Evolutionary conservation across 805 yeast genomes (phyloP), one percentile per base, ranked within the genome.

Genomic region (Hanseniaspora jakobsenii): DNA sequence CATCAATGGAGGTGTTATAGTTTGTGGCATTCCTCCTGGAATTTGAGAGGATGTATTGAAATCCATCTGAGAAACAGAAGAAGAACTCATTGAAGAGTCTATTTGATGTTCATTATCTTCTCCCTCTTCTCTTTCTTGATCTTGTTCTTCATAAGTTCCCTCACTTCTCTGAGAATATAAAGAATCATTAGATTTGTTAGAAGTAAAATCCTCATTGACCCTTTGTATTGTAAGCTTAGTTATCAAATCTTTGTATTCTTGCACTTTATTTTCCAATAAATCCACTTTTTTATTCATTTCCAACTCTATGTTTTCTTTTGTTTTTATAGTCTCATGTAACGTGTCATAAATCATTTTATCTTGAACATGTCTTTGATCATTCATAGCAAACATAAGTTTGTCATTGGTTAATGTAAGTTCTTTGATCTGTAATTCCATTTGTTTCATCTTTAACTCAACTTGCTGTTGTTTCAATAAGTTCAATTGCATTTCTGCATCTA

Each of bases 401-500:
- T 59, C 60, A 49, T 61, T 61, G 31, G 59, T 62, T 26, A 60
- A 40, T 49, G 53, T 59, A 24, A 61, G 46, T 36, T 61, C 64
- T 29, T 52, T 53, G 14, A 60, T 57, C 35, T 60, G 58, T 12
- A 60, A 22, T 47, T 61, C 64, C 38, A 60, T 46, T 36, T 57
- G 56, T 32, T 58, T 59, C 41, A 60, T 57, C 47, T 58, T 57
- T 28, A 55, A 46, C 24, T 61, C 63, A 13, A 51, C 29, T 30
- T 45, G 44, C 19, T 45, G 48, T 23, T 45, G 48, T 16, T 45
- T 40, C 24, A 45, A 24, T 14, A 38, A 19, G 16, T 35, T 45
- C 27, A 38, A 19, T 62, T 91, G 98, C 70, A 91, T 98, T 64
- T 91, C 98, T 6, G 97, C 98, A 65, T 91, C 98, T 48, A 91